These are phyloP conservation scores for Suhomyces tanzawaensis DNA, from an alignment of 805 yeast species.

Conservation along the genomic window DNA sequence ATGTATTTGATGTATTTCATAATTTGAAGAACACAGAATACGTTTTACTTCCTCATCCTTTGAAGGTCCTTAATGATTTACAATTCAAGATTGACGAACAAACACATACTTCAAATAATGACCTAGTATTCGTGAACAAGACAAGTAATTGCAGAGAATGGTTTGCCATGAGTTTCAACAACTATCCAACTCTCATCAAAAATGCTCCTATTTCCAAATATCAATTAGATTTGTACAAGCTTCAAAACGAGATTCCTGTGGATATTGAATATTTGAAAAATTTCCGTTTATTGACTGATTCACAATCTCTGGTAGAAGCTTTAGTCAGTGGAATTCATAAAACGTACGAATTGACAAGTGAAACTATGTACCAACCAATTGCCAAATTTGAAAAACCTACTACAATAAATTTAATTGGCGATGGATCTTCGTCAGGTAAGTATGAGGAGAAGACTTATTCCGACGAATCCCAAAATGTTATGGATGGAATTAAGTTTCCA, in stretches of 20 bases:
- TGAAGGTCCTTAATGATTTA: slow-evolving; percentile 39
- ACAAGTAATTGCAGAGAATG: slow-evolving; percentile 65
- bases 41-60: slow-evolving; percentile 69
- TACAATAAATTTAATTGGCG: slow-evolving; percentile 24
- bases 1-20: slow-evolving; percentile 72
- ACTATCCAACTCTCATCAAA: slow-evolving; percentile 78
- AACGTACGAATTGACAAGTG: slow-evolving; percentile 25
- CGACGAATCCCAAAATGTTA: slow-evolving; percentile 24
- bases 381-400: slow-evolving; percentile 22
- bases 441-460: background rate
- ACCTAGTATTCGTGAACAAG: slow-evolving; percentile 62
- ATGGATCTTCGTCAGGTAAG: slow-evolving; percentile 11
- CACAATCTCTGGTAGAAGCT: slow-evolving; percentile 20
- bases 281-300: slow-evolving; percentile 15
- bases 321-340: slow-evolving; percentile 38
- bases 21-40: slow-evolving; percentile 28
- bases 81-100: slow-evolving; percentile 21
- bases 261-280: slow-evolving; percentile 16
- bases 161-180: slow-evolving; percentile 79
- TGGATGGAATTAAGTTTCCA: slow-evolving; percentile 38
- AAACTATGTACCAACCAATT: slow-evolving; percentile 36
- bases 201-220: slow-evolving; percentile 76
- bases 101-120: slow-evolving; percentile 19
- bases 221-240: slow-evolving; percentile 36
- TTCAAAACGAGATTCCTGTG: slow-evolving; percentile 17